Evolutionary conservation across 2,329 filamentous ascomycete species (phyloP), one percentile per base, ranked within the genome.

Genomic region (Fusarium nelsonii): DNA sequence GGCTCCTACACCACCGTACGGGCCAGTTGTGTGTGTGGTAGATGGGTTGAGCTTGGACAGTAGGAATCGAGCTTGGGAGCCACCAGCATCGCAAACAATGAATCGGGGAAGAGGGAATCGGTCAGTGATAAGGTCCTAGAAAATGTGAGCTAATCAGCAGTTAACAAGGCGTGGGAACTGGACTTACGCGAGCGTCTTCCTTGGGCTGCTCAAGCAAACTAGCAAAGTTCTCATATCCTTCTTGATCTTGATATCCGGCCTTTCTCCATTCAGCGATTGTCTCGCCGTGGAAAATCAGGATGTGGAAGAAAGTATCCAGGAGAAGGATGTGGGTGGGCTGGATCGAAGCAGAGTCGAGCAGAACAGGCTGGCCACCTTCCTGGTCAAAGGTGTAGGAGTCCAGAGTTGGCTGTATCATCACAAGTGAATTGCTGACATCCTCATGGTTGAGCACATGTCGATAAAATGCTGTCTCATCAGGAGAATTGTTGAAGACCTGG

Each of bases 401-500:
- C 50, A 99, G 85, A 1, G 96, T 99, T 10, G 96, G 96, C 79
- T 99, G 96, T 70, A 99, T 98, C 96, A 99, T 99, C 79, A 99
- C 90, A 46, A 99, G 87, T 12, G 94, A 97, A 81, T 98, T 97
- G 82, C 92, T 92, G 65, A 97, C 94, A 80, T 98, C 96, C 80
- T 99, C 96, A 75, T 98, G 94, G 78, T 98, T 97, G 69, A 99
- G 86, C 4, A 99, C 94, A 77, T 99, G 96, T 65, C 96, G 89
- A 79, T 98, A 97, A 81, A 99, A 99, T n/a, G 96, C 96, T 26
- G 96, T 99, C 81, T 99, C 96, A 75, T 99, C 96, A 9, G 96
- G 96, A 0, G 95, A 98, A 81, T 98, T 99, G 85, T 99, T 99
- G 88, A 99, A 99, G 59, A 99, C 94, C 78, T 99, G 96, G 70